Base-by-base conservation (phyloP, 2,329 filamentous ascomycete genomes). In the Colletotrichum cereale region DNA sequence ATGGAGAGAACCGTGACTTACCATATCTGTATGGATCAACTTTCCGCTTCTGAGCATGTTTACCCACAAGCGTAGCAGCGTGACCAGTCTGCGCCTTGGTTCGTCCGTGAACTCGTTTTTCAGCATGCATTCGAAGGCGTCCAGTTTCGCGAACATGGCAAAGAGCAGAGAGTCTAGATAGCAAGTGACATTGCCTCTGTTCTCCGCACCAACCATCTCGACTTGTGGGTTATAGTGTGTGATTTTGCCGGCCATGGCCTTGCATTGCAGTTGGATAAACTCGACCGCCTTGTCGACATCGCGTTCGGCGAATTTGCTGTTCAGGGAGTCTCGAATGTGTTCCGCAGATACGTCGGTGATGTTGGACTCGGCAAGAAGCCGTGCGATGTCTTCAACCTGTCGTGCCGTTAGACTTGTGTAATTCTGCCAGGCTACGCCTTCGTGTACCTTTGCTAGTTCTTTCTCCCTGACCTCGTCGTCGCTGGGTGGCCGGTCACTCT, bases 161-260 rank as follows among this genome's bases (percentile, higher is more conserved):
- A 98, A 98, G 1, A 99, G 87, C 29, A 98, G 84, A 0, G 96
- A 89, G 80, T 98, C 96, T 21, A 98, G 85, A 79, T 97, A 98
- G 83, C 96, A 99, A n/a, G 96, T 98, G 44, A 97, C 94, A 58
- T 89, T 90, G 55, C 92, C 88, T 58, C 95, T 88, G 78, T 99
- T 99, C 76, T 94, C 92, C 16, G 96, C 96, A 8, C 96, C 96
- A 5, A 94, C 84, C 84, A 98, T 90, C 67, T 88, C 88, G 10
- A 92, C 86, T 64, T 87, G 86, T 11, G 94, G 90, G 66, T 94
- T 87, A 82, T 94, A 97, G 21, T 90, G 89, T 73, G 90, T 86
- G 74, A 98, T 88, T 50, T 93, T 89, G 21, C 96, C 95, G 38
- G 94, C 89, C 48, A 94, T 91, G 0, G 96, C 93, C 75, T 95